These are phyloP conservation scores for Wickerhamomyces ciferrii DNA, from an alignment of 805 yeast genomes.

Conservation along the genomic window DNA sequence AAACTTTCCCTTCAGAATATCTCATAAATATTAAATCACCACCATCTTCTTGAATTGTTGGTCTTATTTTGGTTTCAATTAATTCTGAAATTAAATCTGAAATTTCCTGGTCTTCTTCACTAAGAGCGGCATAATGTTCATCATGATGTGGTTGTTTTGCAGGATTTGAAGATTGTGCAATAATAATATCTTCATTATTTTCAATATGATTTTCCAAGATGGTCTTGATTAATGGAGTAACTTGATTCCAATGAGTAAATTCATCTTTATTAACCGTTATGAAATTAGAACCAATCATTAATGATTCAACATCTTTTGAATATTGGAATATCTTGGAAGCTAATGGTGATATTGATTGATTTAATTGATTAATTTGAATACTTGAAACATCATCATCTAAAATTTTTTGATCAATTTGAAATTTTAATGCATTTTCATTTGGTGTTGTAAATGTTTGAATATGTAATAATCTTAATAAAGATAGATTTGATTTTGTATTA, in stretches of 20 bases:
- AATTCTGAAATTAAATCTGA: constrained; percentile 88
- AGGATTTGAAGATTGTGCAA: constrained; percentile 7
- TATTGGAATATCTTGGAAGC: constrained; percentile 51
- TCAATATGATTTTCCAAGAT: constrained; percentile 32
- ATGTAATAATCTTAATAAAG: constrained; percentile 6
- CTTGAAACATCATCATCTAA: constrained; percentile 11
- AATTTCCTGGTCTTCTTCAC: constrained; percentile 73
- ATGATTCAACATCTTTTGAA: constrained; percentile 57
- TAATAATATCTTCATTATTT: constrained; percentile 26
- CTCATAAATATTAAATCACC: constrained; percentile 92
- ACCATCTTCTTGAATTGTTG: constrained; percentile 98
- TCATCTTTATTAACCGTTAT: constrained; percentile 67
- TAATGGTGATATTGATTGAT: constrained; percentile 47
- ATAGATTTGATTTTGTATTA: background rate
- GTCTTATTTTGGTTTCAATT: constrained; percentile 90
- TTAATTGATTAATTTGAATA: constrained; percentile 15
- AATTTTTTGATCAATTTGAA: constrained; percentile 37
- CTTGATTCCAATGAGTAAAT: constrained; percentile 64
- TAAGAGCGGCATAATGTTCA: constrained; percentile 12
- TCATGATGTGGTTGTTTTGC: background rate
- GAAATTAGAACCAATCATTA: constrained; percentile 73
- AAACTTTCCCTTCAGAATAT: constrained; percentile 83
- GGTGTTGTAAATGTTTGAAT: constrained; percentile 59
- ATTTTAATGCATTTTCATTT: constrained; percentile 70
- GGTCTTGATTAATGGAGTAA: constrained; percentile 56